A percentile compares a stretch with the other conserved stretches of the same genome.
phyloP scores from a whole-genome alignment of 495 filamentous ascomycete species.

The Xylaria grammica region DNA sequence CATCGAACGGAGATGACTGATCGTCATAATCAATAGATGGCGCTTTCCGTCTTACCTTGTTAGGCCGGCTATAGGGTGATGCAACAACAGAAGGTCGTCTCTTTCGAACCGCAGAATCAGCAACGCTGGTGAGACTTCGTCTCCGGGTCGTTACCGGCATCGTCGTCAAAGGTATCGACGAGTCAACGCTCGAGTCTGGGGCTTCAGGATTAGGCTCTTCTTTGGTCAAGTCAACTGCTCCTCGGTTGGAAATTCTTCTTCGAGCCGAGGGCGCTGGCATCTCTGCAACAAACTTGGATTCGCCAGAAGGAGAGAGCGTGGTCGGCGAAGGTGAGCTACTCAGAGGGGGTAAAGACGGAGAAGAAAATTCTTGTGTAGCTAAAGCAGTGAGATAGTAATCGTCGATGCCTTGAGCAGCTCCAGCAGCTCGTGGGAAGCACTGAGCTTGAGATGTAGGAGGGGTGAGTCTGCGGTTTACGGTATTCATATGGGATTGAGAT shows the following conservation, averaged over 20 bases:
- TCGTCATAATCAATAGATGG: conserved; percentile 19
- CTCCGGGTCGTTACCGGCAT: conserved; percentile 32
- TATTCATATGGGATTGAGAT: conserved; percentile 15
- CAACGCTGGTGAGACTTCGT: conserved; percentile 7
- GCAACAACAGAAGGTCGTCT: conserved; percentile 34
- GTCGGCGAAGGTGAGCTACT: conserved; percentile 28
- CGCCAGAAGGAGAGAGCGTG: conserved; percentile 24
- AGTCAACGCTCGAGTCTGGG: conserved; percentile 24
- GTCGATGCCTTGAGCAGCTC: conserved; percentile 27
- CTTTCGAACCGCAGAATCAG: conserved; percentile 22
- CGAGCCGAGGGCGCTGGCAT: conserved; percentile 22
- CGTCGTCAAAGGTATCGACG: conserved; percentile 18
- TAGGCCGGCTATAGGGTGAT: conserved; percentile 35
- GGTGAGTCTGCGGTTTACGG: not conserved
- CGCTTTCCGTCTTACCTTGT: conserved; percentile 35
- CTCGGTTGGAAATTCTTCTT: conserved; percentile 23
- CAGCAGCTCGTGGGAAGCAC: not conserved
- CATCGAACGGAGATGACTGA: conserved; percentile 27
- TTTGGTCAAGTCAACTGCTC: conserved; percentile 30
- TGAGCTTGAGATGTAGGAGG: not conserved
- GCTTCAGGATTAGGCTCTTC: conserved; percentile 25
- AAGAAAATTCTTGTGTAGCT: conserved; percentile 41
- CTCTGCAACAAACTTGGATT: conserved; percentile 25
- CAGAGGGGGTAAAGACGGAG: conserved; percentile 40
- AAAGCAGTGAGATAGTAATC: conserved; percentile 37